Conservation (phyloP, 176 grass and related monocot genomes). For the Triticum monococcum region DNA sequence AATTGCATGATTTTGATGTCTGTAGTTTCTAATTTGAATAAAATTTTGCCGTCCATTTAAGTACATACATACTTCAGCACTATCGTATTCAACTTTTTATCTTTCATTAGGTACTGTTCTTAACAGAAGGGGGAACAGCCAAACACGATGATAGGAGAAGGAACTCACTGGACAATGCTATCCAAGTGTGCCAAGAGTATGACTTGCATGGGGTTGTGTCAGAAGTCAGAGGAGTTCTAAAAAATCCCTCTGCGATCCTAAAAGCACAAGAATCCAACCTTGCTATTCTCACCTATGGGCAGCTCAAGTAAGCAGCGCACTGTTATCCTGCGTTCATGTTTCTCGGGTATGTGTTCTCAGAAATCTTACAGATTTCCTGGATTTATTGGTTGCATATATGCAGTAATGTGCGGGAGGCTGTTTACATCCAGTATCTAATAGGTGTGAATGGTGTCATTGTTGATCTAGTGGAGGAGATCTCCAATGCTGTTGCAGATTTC, state of each 20-base stretch:
- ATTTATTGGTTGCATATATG: not conserved
- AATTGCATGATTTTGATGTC: not conserved
- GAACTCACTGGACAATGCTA: slow-evolving; percentile 75
- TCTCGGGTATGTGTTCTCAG: not conserved
- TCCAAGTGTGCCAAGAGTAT: slow-evolving; percentile 48
- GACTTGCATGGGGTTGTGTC: slow-evolving; percentile 83
- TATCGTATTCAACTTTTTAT: not conserved
- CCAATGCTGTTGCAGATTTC: slow-evolving; percentile 42
- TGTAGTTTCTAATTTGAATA: not conserved
- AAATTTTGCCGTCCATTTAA: not conserved
- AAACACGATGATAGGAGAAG: slow-evolving; percentile 63
- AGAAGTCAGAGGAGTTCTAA: slow-evolving; percentile 70
- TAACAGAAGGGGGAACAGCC: slow-evolving; percentile 64
- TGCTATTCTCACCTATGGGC: slow-evolving; percentile 70
- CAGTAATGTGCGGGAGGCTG: slow-evolving; percentile 66
- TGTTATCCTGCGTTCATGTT: not conserved
- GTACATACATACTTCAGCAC: not conserved
- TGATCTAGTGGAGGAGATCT: slow-evolving; percentile 62
- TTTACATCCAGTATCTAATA: slow-evolving; percentile 65
- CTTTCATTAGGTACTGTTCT: slow-evolving; percentile 76
- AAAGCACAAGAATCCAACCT: slow-evolving; percentile 81
- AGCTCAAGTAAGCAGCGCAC: slow-evolving; percentile 74
- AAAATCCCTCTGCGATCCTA: slow-evolving; percentile 54
- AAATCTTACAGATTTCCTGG: slow-evolving; percentile 23
- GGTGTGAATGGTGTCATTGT: slow-evolving; percentile 67